Evolutionary conservation across 1,284 basidiomycete genomes (phyloP), one percentile per base, ranked within the genome.

Genomic region (Ustanciosporium gigantosporum): DNA sequence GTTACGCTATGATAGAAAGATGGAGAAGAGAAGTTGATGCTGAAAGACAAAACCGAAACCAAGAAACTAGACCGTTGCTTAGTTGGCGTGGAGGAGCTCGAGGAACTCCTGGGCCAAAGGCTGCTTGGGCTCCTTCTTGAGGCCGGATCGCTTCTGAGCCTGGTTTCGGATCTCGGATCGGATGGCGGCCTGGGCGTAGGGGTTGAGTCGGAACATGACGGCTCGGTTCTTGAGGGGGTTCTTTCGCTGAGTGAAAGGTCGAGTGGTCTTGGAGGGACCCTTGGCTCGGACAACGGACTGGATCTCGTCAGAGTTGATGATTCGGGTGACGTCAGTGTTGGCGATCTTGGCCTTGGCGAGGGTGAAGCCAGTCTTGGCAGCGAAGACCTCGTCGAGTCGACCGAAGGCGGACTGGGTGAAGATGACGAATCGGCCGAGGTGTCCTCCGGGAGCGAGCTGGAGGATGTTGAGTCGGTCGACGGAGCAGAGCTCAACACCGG

Each of bases 211-310:
- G 91, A 94, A 96, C 79, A 99, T 87, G 74, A 96, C 84, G 57
- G 86, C 88, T 83, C 90, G 92, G 89, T 98, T 98, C 82, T 86
- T 66, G 46, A 77, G 71, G 51, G 94, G 92, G 85, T 97, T 97
- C 89, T 97, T 97, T 89, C 93, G 93, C 84, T 97, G 94, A 68
- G 91, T 92, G 90, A 91, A 95, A 67, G 93, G 92, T 78, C 92
- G 88, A 81, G 90, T 91, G 82, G 88, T 88, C 61, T 82, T 78
- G 80, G 89, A 87, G 60, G 86, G 81, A 68, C 87, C 87, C 61
- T 89, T 74, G 88, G 90, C 88, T 78, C 93, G 90, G 73, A 96
- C 86, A 76, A 96, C 89, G 47, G 91, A 89, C 70, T 77, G 74
- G 66, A 78, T 75, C 69, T 78, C 77, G 51, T 74, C 74, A 39